phyloP scores from a whole-genome alignment of 495 filamentous ascomycete genomes.

The Aspergillus sclerotioniger region DNA sequence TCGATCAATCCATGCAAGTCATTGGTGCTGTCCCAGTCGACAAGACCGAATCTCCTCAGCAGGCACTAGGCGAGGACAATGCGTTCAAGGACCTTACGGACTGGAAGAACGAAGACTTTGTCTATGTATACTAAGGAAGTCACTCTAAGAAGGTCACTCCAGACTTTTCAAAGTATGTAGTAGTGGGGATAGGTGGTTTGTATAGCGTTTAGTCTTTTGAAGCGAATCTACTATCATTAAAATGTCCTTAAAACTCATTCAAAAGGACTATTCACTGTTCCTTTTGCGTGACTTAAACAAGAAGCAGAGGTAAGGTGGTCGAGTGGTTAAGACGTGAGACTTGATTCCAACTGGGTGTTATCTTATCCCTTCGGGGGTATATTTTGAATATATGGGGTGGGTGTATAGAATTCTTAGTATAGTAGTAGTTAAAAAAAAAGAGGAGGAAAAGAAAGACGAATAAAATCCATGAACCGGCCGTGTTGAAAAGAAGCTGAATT shows the following conservation, averaged over 20 bases:
- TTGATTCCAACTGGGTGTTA: no score
- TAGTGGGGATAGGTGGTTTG: background rate
- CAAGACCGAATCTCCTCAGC: constrained; percentile 38
- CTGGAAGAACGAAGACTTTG: constrained; percentile 56
- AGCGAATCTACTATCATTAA: background rate
- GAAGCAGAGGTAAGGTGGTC: no score
- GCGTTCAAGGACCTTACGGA: constrained; percentile 55
- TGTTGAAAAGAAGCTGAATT: background rate
- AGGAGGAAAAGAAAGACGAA: background rate
- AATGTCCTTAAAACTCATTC: no score
- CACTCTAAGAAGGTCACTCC: background rate
- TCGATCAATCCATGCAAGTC: constrained; percentile 40
- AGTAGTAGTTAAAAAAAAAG: background rate
- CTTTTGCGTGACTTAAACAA: no score
- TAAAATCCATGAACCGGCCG: constrained; percentile 1
- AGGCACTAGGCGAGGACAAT: constrained; percentile 48
- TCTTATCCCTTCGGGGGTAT: no score
- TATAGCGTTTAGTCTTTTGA: background rate
- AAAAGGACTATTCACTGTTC: no score
- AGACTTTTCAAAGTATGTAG: no score
- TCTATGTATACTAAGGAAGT: constrained; percentile 51
- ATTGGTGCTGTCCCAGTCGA: constrained; percentile 41
- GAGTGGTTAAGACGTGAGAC: no score
- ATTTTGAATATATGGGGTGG: no score
- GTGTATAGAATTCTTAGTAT: no score